Evolutionary conservation across 179 eudicot genomes (phyloP), one percentile per base, ranked within the genome.

Genomic region (Gypsophila paniculata): DNA sequence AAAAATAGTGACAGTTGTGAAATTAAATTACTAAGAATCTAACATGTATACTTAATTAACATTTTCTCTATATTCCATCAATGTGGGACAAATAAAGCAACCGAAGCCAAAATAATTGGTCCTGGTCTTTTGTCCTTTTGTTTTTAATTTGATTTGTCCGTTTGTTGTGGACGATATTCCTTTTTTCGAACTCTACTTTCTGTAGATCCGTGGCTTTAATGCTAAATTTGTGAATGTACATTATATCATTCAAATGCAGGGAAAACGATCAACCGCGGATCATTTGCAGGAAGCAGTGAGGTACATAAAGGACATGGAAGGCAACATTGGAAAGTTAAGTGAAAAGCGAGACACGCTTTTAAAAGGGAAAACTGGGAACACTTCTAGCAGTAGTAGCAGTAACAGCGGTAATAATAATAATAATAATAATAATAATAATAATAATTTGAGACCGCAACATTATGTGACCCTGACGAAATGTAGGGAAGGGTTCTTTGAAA

Each of bases 211-310:
- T 29, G 34, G 4, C 1, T 29, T 29, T 29, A 29, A 29, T 29
- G 1, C 4, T 29, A 4, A 29, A 4, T 29, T 29, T 29, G 34
- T 29, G 34, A 4, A 29, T 6, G 46, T 42, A 42, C 11, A 42
- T 29, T 19, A 19, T 18, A 32, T 34, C 4, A 12, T 61, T 23
- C 0, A 61, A 25, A 60, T 69, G 62, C 60, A 76, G 75, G 49
- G 66, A 11, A 71, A 70, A 25, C 49, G 70, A 6, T 76, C 75
- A 1, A 71, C 68, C 2, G 72, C 79, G 22, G 71, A 76, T 64
- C 79, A 70, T 29, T 64, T 76, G 65, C 49, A 76, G 13, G 79
- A 63, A 22, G 70, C 79, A 42, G 63, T 67, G 25, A 63, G 55
- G 26, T 61, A 76, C 61, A 71, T 76, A 57, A 71, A 64, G 15